These are phyloP conservation scores for Orychophragmus violaceus DNA, from an alignment of 345 rosid species.

Conservation along the genomic window DNA sequence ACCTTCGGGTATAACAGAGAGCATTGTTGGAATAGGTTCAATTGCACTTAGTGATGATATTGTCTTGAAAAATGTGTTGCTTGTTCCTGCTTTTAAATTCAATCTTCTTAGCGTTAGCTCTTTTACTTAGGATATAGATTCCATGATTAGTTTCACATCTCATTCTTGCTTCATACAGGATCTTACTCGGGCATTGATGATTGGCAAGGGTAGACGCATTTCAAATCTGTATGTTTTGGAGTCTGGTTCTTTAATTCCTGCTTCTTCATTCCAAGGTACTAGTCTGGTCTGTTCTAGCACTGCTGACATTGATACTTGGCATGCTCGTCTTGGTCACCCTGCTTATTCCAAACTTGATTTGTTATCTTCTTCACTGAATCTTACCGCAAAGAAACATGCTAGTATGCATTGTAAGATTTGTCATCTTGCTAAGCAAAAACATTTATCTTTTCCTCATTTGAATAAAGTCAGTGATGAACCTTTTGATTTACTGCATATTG, in stretches of 20 bases:
- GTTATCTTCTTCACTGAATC: not conserved
- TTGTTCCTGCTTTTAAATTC: not conserved
- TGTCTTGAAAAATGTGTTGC: not conserved
- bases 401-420: too few relatives aligned
- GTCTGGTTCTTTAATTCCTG: not conserved
- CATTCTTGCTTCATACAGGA: not conserved
- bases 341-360: not conserved
- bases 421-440: not conserved
- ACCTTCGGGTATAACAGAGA: too few relatives aligned
- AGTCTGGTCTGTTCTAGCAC: not conserved
- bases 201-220: not conserved
- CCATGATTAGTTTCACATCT: not conserved
- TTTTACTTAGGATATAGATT: not conserved
- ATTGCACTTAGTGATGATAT: not conserved
- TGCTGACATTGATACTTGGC: not conserved
- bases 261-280: not conserved
- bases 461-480: not conserved
- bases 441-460: not conserved
- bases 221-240: not conserved
- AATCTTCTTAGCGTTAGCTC: not conserved
- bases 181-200: not conserved
- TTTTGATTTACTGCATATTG: not conserved
- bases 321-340: not conserved
- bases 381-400: too few relatives aligned
- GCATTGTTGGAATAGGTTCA: not conserved